Base-by-base conservation (phyloP, 306 rosid species). In the Astragalus membranaceus region DNA sequence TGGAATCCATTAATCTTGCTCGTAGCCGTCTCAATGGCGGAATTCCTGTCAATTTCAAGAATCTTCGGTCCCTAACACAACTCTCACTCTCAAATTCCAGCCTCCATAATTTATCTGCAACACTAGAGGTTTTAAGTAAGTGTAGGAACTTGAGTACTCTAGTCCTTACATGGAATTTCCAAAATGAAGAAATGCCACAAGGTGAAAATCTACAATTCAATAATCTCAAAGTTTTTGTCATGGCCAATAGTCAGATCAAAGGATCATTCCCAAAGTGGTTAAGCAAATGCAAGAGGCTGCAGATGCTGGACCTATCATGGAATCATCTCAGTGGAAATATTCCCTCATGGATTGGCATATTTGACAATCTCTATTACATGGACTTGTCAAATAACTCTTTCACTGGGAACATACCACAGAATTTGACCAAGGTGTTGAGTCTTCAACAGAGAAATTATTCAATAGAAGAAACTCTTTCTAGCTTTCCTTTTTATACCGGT, bases 251-350 rank as follows among this genome's bases (percentile, higher is more conserved):
- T 60, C 17, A 47, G 12, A 80, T 87, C 69, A 81, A 29, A 20
- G 88, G 91, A 14, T 52, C 74, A 46, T 54, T 87, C 42, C 88
- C 88, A n/a, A 42, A 43, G 20, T 86, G 91, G 85, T 53, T 86
- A 68, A 74, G 80, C 1, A 48, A 65, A 10, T 69, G 84, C 65
- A 69, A 35, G 20, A 72, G 8, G 64, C 42, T 87, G 81, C 77
- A 69, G 74, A 8, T 84, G n/a, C 35, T 84, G 73, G 84, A 87
- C 69, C 51, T 84, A 16, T 80, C 92, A 3, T 64, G 80, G 77
- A 87, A 84, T 77, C 59, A 16, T 64, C 76, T 87, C 70, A 17
- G 33, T 60, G 80, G 76, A 51, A 61, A 50, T 71, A 69, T 76
- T 15, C 71, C 80, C 12, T 63, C 59, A 29, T 84, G 87, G 92